These are phyloP conservation scores for Metschnikowia reukaufii DNA, from an alignment of 805 yeast species.

Conservation along the genomic window DNA sequence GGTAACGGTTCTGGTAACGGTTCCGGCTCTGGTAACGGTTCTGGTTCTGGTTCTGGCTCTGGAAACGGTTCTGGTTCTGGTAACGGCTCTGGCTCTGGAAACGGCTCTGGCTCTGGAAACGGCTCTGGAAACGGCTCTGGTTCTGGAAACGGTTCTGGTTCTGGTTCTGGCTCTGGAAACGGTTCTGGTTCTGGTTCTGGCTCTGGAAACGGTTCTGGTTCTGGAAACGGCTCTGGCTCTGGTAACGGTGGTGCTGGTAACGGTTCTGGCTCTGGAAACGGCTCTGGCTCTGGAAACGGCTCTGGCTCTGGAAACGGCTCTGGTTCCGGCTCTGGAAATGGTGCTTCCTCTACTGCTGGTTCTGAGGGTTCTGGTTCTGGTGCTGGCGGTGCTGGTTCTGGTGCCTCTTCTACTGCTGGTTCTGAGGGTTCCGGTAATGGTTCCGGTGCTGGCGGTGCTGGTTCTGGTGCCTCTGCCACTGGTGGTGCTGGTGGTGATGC, in stretches of 20 bases:
- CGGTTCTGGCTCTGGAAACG: background rate
- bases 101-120: too few relatives aligned
- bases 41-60: background rate
- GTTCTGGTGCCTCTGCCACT: background rate
- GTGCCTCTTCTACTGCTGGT: background rate
- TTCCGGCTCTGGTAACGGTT: background rate
- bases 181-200: background rate
- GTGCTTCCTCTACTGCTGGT: background rate
- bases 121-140: background rate
- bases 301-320: background rate
- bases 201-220: too few relatives aligned
- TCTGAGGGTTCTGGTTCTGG: background rate
- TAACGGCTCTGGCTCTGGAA: background rate
- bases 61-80: background rate
- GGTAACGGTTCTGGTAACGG: background rate
- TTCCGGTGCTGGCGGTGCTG: background rate
- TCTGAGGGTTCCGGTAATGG: background rate
- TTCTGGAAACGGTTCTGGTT: background rate
- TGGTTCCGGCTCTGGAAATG: background rate
- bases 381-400: background rate
- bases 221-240: background rate
- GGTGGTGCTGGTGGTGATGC: background rate
- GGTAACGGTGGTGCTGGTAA: background rate
- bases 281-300: background rate
- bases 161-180: background rate